Conservation (phyloP, 169 alveolate genomes). For the Neospora caninum region DNA sequence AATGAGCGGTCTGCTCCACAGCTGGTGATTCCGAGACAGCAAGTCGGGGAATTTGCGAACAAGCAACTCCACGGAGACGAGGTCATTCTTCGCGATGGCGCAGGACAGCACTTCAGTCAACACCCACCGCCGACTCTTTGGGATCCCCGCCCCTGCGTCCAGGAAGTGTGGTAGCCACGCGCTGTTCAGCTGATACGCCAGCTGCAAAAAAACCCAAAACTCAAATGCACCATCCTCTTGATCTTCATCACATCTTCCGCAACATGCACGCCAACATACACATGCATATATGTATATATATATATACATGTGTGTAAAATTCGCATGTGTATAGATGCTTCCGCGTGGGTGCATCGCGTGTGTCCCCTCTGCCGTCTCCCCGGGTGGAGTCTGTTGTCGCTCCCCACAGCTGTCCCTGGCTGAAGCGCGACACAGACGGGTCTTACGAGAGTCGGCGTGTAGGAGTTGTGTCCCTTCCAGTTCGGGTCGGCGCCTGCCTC, state of each 20-base stretch:
- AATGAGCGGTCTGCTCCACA: constrained; percentile 86
- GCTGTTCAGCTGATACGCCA: constrained; percentile 82
- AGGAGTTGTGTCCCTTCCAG: constrained; percentile 80
- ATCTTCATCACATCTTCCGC: too few relatives aligned
- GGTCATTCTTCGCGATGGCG: constrained; percentile 82
- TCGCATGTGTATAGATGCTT: too few relatives aligned
- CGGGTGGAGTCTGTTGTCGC: too few relatives aligned
- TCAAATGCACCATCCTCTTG: too few relatives aligned
- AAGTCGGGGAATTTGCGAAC: constrained; percentile 82
- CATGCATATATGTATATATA: too few relatives aligned
- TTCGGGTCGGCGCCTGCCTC: constrained; percentile 88
- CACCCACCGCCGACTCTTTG: constrained; percentile 79
- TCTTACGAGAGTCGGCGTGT: constrained; percentile 82
- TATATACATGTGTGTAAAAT: too few relatives aligned
- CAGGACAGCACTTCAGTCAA: constrained; percentile 78
- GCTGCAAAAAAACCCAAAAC: constrained; percentile 29
- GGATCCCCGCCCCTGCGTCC: constrained; percentile 87
- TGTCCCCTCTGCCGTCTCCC: too few relatives aligned
- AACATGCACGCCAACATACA: too few relatives aligned
- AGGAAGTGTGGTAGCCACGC: constrained; percentile 84
- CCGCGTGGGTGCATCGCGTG: too few relatives aligned
- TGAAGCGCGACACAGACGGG: neutral
- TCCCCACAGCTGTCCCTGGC: too few relatives aligned
- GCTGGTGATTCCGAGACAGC: constrained; percentile 80
- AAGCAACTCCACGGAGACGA: constrained; percentile 77